A percentile compares a stretch with the other conserved stretches of the same genome.
phyloP scores from a whole-genome alignment of 1,284 basidiomycete genomes.

The Cryptococcus floricola region DNA sequence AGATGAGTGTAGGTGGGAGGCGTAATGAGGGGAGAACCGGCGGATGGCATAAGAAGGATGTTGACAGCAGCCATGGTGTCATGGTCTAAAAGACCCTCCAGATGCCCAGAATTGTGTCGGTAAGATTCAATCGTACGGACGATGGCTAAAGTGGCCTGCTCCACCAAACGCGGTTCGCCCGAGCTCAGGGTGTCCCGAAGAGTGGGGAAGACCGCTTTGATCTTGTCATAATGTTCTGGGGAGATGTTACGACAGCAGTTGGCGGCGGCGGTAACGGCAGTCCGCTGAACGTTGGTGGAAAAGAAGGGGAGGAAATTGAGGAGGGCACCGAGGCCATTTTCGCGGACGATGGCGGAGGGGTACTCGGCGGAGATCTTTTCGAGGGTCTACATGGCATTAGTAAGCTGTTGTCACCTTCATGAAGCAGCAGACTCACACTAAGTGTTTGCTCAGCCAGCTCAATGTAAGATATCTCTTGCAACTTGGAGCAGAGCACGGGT shows the following conservation, averaged over 20 bases:
- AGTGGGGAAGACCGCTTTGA: slow-evolving; percentile 83
- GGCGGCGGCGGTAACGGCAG: slow-evolving; percentile 89
- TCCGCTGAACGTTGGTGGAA: slow-evolving; percentile 91
- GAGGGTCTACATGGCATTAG: slow-evolving; percentile 64
- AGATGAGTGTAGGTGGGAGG: slow-evolving; percentile 81
- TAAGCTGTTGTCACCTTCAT: slow-evolving; percentile 8
- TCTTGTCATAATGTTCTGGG: slow-evolving; percentile 78
- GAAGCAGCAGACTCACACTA: slow-evolving; percentile 63
- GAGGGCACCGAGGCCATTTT: slow-evolving; percentile 83
- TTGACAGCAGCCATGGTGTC: slow-evolving; percentile 82
- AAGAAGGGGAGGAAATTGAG: slow-evolving; percentile 95
- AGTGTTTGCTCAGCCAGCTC: slow-evolving; percentile 94
- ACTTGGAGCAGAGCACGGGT: slow-evolving; percentile 87
- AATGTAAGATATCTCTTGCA: slow-evolving; percentile 92
- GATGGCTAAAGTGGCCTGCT: slow-evolving; percentile 87
- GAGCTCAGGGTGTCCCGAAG: slow-evolving; percentile 85
- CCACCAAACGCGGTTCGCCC: slow-evolving; percentile 87
- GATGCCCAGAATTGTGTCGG: slow-evolving; percentile 72
- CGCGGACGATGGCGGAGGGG: slow-evolving; percentile 86
- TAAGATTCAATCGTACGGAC: slow-evolving; percentile 89
- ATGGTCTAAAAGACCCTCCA: slow-evolving; percentile 76
- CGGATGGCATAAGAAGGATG: slow-evolving; percentile 75
- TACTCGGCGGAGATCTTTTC: slow-evolving; percentile 97
- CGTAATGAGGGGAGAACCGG: slow-evolving; percentile 77
- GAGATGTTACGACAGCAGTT: slow-evolving; percentile 91